Base-by-base conservation (phyloP, 2,329 filamentous ascomycete genomes). In the Pezicula neosporulosa region DNA sequence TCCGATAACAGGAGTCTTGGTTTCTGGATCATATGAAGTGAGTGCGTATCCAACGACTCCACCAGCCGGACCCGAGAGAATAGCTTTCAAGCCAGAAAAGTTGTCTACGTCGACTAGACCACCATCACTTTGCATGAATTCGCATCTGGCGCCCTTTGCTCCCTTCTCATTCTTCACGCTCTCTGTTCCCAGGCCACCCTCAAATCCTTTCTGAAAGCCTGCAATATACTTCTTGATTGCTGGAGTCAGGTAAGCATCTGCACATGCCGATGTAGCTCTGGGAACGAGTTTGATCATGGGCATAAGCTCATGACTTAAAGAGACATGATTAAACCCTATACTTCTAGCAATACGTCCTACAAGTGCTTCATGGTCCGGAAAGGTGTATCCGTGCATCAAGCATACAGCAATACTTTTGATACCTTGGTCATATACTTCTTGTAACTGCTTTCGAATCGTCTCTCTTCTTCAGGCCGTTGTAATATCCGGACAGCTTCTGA, bases 41-140 rank as follows among this genome's bases (percentile, higher is more conserved):
- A 93, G 83, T 16, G 92, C 91, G 67, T 96, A 96, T 4, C 92
- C 92, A 0, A 96, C 91, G 0, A 96, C 92, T 38, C 92, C 92
- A 30, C 91, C 92, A n/a, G 92, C 92, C 1, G 92, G 92, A 0
- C 92, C 92, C 1, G 90, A 95, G 3, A 96, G 66, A 50, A 96
- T 94, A 2, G 90, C 90, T 61, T 87, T 85, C 4, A 96, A 72
- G 0, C 92, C 92, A 0, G 89, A 92, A 64, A 97, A 96, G 58
- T 82, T 85, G 50, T 89, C 84, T 0, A 91, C 87, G 56, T 91
- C 87, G 0, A 86, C 82, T 2, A 86, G 67, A 0, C 83, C 83
- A 19, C 68, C 68, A 56, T 71, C 68, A 9, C 87, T 91, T 68
- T 96, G 90, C 91, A 96, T 96, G 60, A 97, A 96, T 67, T 97